A percentile compares a stretch with the other conserved stretches of the same genome.
Evolutionary conservation across 352 stramenopile genomes (phyloP).

Genomic region (Pythium guiyangense): DNA sequence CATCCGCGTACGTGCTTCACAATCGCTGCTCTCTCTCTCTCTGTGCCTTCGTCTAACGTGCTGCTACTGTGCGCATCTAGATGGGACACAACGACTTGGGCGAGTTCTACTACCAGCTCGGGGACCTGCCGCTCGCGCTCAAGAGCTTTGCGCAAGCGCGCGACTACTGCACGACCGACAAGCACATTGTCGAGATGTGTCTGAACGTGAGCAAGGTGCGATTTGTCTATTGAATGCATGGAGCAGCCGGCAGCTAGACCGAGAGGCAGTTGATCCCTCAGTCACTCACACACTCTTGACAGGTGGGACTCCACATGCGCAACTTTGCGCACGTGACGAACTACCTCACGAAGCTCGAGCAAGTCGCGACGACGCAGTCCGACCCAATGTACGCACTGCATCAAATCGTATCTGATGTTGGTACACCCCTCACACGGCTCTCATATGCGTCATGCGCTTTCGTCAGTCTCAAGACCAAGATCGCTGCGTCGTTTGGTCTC

Average conservation of each 20-base stretch:
- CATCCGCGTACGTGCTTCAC: conserved; percentile 53
- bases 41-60: background rate
- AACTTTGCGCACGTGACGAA: conserved; percentile 85
- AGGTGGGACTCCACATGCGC: conserved; percentile 79
- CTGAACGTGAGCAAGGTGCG: conserved; percentile 85
- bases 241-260: too few relatives aligned
- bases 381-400: conserved; percentile 50
- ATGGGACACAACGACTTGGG: conserved; percentile 88
- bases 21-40: background rate
- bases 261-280: too few relatives aligned
- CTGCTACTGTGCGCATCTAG: conserved; percentile 16
- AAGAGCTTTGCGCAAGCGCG: conserved; percentile 85
- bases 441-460: background rate
- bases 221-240: too few relatives aligned
- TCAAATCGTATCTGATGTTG: too few relatives aligned
- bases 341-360: conserved; percentile 85
- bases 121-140: conserved; percentile 65
- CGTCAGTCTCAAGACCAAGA: conserved; percentile 75
- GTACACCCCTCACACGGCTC: too few relatives aligned
- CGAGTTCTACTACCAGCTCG: conserved; percentile 84
- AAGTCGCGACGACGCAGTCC: conserved; percentile 60
- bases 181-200: conserved; percentile 89
- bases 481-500: conserved; percentile 70
- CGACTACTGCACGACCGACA: conserved; percentile 89
- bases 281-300: background rate